Evolutionary conservation across 2,329 filamentous ascomycete species (phyloP).

Genomic region (Aureobasidium uvarum): DNA sequence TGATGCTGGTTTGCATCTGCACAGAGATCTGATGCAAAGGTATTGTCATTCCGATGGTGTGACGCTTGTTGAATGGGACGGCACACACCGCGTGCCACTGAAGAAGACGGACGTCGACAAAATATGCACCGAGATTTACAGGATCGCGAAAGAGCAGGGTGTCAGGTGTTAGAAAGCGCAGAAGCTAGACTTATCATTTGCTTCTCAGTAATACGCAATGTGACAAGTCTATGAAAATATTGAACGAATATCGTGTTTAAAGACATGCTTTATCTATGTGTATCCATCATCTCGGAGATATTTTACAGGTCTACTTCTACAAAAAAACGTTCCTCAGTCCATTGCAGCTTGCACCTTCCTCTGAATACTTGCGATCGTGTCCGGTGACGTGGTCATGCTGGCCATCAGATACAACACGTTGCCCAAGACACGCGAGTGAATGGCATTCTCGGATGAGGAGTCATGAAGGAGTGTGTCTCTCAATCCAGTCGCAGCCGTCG

Average conservation of each 20-base stretch:
- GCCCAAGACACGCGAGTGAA: conserved; percentile 60
- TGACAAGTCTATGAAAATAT: not conserved
- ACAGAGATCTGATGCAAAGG: conserved; percentile 55
- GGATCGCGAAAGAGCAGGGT: conserved; percentile 53
- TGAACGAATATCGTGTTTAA: not conserved
- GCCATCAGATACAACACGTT: conserved; percentile 63
- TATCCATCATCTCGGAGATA: not conserved
- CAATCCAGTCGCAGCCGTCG: conserved; percentile 54
- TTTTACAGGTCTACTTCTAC: not conserved
- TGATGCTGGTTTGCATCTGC: conserved; percentile 60
- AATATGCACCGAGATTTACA: conserved; percentile 54
- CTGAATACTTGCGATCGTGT: conserved; percentile 46
- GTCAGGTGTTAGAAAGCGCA: conserved; percentile 32
- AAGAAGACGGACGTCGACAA: conserved; percentile 63
- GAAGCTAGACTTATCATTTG: not conserved
- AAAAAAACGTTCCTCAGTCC: not conserved
- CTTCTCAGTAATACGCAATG: not conserved
- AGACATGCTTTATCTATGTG: not conserved
- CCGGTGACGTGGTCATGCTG: conserved; percentile 51
- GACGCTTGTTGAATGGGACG: conserved; percentile 69
- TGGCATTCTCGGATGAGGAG: conserved; percentile 40
- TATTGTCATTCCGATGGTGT: conserved; percentile 59
- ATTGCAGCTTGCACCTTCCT: conserved; percentile 41
- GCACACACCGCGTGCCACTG: conserved; percentile 67
- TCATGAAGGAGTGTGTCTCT: conserved; percentile 51